Evolutionary conservation across 306 rosid genomes (phyloP).

Genomic region (cucumber (Cucumis sativus)): DNA sequence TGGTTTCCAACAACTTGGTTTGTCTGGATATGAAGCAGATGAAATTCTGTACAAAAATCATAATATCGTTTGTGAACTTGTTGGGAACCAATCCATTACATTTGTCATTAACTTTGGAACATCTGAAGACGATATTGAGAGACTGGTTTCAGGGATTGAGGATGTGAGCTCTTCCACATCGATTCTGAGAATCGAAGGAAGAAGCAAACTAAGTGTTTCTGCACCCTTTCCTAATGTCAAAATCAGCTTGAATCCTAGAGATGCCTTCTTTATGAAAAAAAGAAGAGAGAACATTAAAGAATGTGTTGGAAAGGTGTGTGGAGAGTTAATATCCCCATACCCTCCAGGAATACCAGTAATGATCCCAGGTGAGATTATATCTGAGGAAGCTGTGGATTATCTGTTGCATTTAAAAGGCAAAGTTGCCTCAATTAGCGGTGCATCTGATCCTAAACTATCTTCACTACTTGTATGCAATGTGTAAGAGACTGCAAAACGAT

Average conservation of each 20-base stretch:
- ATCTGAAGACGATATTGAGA: constrained; percentile 42
- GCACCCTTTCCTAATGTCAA: constrained; percentile 37
- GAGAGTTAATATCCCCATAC: constrained; percentile 74
- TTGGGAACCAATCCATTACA: constrained; percentile 54
- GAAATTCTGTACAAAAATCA: constrained; percentile 40
- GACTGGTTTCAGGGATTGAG: constrained; percentile 47
- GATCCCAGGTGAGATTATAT: constrained; percentile 66
- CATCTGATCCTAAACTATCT: constrained; percentile 61
- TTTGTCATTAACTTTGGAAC: constrained; percentile 71
- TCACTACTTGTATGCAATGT: constrained; percentile 48
- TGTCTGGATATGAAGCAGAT: constrained; percentile 82
- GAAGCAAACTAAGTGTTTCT: background rate
- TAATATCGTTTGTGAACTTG: constrained; percentile 62
- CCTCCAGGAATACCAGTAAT: constrained; percentile 83
- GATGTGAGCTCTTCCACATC: constrained; percentile 27
- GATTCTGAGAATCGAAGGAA: constrained; percentile 15
- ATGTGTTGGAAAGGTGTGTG: constrained; percentile 55
- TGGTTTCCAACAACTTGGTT: constrained; percentile 60
- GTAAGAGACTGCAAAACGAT: background rate
- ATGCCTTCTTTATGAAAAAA: constrained; percentile 63
- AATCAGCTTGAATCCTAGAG: constrained; percentile 61
- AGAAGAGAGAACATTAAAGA: constrained; percentile 36
- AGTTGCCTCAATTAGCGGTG: constrained; percentile 57
- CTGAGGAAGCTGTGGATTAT: constrained; percentile 46
- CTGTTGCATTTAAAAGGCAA: constrained; percentile 38